Conservation (phyloP, 73 alveolate genomes). For the Stentor roeselii region DNA sequence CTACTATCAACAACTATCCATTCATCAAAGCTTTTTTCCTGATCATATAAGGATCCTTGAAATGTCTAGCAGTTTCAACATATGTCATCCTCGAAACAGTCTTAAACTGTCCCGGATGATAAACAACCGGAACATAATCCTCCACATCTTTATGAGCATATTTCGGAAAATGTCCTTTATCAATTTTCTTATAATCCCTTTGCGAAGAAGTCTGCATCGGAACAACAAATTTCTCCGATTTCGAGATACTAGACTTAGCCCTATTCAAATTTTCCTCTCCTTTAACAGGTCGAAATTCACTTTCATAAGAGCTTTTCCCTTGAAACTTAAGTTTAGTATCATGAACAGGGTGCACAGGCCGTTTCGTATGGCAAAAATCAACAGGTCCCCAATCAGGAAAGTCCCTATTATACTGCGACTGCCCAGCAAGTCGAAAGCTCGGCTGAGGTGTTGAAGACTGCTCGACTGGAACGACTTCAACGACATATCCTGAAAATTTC, state of each 20-base stretch:
- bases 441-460: neutral
- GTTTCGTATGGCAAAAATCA: neutral
- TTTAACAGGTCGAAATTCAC: neutral
- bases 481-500: neutral
- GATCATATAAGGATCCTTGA: slow-evolving; percentile 7
- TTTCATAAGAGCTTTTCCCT: slow-evolving; percentile 1
- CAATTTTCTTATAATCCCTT: neutral
- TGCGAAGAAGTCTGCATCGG: slow-evolving; percentile 3
- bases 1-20: neutral
- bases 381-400: slow-evolving; percentile 25
- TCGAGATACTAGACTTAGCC: neutral
- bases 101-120: slow-evolving; percentile 3
- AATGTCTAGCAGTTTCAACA: neutral
- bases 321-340: slow-evolving; percentile 10
- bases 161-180: neutral
- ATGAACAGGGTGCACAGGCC: neutral
- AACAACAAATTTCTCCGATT: neutral
- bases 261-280: neutral
- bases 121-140: neutral
- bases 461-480: neutral
- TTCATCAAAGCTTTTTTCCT: neutral
- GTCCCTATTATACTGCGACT: neutral
- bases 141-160: neutral
- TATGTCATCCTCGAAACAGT: neutral
- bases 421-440: neutral